Conservation (phyloP, 2,329 filamentous ascomycete species). For the Penicillium sp. region DNA sequence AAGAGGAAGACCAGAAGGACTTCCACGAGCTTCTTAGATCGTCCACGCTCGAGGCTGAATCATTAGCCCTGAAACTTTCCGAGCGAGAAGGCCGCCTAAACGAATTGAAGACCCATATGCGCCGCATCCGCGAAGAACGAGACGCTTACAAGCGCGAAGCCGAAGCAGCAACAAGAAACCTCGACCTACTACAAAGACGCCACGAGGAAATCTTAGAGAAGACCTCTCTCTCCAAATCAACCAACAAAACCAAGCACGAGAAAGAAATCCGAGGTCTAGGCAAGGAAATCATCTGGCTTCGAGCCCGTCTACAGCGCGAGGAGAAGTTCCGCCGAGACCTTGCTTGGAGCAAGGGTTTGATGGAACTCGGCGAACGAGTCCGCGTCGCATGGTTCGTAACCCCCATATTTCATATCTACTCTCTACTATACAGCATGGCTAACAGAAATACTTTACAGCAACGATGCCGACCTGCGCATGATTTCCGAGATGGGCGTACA, state of each 20-base stretch:
- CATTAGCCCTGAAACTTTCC: conserved; percentile 67
- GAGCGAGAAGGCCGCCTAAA: conserved; percentile 66
- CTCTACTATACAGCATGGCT: conserved; percentile 11
- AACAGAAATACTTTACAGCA: conserved; percentile 55
- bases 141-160: conserved; percentile 41
- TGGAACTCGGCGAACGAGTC: conserved; percentile 69
- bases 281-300: conserved; percentile 88
- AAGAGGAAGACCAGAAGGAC: conserved; percentile 43
- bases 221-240: conserved; percentile 34
- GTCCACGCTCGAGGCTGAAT: conserved; percentile 53
- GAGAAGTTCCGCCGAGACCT: conserved; percentile 73
- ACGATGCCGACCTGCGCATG: conserved; percentile 83
- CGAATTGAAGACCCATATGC: conserved; percentile 56
- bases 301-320: conserved; percentile 75
- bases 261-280: conserved; percentile 75
- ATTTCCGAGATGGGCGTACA: conserved; percentile 76
- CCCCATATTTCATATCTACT: conserved; percentile 8
- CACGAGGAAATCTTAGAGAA: conserved; percentile 60
- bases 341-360: conserved; percentile 80
- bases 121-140: conserved; percentile 54
- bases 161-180: conserved; percentile 39
- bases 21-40: conserved; percentile 48
- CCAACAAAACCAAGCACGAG: conserved; percentile 48
- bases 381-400: conserved; percentile 72
- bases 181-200: conserved; percentile 54